Evolutionary conservation across 2,329 filamentous ascomycete species (phyloP), one percentile per base, ranked within the genome.

Genomic region (Colletotrichum tamarilloi): DNA sequence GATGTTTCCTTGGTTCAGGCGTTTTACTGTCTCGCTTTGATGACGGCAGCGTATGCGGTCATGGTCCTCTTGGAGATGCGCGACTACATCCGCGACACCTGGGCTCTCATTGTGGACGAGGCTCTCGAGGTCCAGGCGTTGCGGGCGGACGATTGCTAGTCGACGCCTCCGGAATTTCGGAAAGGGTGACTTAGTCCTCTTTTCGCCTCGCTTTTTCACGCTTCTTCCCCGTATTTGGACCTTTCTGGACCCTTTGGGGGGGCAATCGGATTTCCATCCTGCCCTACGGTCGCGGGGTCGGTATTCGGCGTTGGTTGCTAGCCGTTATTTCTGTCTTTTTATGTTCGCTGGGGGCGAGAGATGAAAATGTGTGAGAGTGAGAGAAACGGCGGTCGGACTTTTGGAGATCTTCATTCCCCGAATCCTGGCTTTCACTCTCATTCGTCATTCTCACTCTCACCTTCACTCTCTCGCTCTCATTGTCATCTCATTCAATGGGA

Each of bases 111-210:
- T 57, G 46, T 63, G 46, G 62, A 73, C 67, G 70, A 73, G 59
- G 70, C 70, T 26, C 67, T 73, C 9, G 71, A 73, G 71, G 67
- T 73, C 67, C 70, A 71, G 67, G 67, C 71, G 67, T 56, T 73
- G 67, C 62, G 67, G 8, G 67, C 67, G 67, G 71, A 73, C 71
- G 67, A 73, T 19, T 49, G 46, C 56, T 57, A 73, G 62, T 38
- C 65, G 59, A 63, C n/a, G 62, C 30, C 49, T 22, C 42, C 42
- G 19, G 42, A 49, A 49, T 42, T 53, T 49, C 46, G n/a, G 30
- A 63, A 53, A 2, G 46, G 28, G 62, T 30, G 26, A 14, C 3
- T 55, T 55, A 26, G 62, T 55, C 49, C 30, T n/a, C n/a, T 68
- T 30, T 32, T 28, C 26, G 49, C 26, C 49, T 55, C 32, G 62